Base-by-base conservation (phyloP, 305 asterid species). In the Solanum hybrid region DNA sequence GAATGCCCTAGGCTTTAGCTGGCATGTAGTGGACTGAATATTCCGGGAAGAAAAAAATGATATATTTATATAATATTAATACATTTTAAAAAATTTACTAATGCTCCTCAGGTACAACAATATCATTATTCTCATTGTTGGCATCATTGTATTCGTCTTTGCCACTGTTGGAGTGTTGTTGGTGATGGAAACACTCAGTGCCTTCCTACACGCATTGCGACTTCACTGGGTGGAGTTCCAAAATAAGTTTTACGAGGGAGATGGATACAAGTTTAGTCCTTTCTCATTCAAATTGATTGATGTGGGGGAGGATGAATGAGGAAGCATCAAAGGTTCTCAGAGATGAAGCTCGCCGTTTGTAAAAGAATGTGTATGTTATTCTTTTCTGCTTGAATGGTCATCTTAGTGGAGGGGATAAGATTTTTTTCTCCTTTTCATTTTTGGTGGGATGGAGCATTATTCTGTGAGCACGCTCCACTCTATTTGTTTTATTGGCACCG, bases 141-240 rank as follows among this genome's bases (percentile, higher is more conserved):
- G 99, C 89, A 87, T 95, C 90, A 84, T 97, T 79, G 92, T 97
- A 89, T 96, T 97, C 91, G 89, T 97, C 45, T 95, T 72, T 86
- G 99, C 98, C 15, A 96, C 99, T 33, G 96, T 97, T 57, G 99
- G 99, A 76, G 99, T 97, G 84, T 94, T 97, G 92, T 89, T 97
- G 91, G 98, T 96, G 91, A 97, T 97, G 99, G 99, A 97, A 91
- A 97, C 99, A 27, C 96, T 97, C 45, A 97, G 99, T 77, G 98
- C 99, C 90, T 97, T 97, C 95, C 93, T 97, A 91, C 99, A 97
- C 51, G 99, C 99, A 1, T 91, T 97, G 89, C 94, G 98, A 88
- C 99, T 97, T 91, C 99, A 96, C 86, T 97, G 99, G 99, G 98
- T 97, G 89, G 99, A 97, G 94, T 97, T 92, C 92, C 99, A 97